Conservation (phyloP, 495 filamentous ascomycete species). For the Aspergillus leporis region DNA sequence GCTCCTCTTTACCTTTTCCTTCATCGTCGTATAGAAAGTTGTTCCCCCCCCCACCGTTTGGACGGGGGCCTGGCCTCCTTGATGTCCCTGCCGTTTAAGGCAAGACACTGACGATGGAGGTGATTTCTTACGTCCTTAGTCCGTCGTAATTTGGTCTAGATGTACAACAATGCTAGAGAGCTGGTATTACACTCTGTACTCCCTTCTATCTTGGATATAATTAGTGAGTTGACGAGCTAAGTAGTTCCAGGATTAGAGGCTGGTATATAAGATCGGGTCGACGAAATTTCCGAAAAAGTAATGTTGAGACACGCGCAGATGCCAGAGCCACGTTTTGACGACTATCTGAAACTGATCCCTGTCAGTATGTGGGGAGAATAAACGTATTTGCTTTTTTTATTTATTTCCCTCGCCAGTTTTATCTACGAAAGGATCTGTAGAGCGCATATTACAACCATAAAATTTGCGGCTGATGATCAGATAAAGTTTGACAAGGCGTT, state of each 20-base stretch:
- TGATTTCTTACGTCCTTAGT: background rate
- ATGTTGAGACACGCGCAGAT: conserved; percentile 13
- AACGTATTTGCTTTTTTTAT: conserved; percentile 4
- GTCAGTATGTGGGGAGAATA: background rate
- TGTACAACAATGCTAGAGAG: background rate
- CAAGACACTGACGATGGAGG: background rate
- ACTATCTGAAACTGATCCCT: conserved; percentile 3
- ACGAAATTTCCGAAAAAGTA: conserved; percentile 17
- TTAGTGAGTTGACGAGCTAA: background rate
- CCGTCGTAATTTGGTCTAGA: background rate
- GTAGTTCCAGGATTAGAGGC: background rate
- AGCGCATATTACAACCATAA: background rate
- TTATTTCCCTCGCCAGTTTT: background rate
- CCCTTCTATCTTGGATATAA: background rate
- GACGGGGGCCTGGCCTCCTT: background rate
- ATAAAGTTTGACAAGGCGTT: conserved; percentile 1
- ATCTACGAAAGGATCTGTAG: background rate
- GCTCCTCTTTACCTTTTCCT: background rate
- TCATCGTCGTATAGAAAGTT: background rate
- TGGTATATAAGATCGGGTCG: background rate
- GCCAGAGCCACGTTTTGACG: conserved; percentile 14
- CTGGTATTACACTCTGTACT: background rate
- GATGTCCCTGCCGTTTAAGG: background rate
- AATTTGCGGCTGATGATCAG: background rate
- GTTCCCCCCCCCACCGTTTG: background rate